phyloP scores from a whole-genome alignment of 129 eudicot genomes.

The Pittosporum tobira region DNA sequence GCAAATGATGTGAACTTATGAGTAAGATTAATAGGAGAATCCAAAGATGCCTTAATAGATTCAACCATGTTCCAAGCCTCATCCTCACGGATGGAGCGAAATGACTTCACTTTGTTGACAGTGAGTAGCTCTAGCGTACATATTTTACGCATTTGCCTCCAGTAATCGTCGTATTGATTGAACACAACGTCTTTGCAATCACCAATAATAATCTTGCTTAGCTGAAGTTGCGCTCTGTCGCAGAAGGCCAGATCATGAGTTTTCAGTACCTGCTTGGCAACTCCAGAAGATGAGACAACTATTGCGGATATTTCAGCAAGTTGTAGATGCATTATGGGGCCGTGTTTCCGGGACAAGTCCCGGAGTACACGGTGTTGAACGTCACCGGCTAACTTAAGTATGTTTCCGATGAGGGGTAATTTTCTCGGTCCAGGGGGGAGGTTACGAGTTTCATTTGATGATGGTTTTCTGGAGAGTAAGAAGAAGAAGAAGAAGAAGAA shows the following conservation, averaged over 20 bases:
- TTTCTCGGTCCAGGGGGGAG: neutral
- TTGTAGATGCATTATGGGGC: too few species aligned
- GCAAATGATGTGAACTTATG: too few species aligned
- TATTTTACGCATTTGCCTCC: too few species aligned
- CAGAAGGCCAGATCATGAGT: slow-evolving; percentile 12
- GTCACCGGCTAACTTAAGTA: slow-evolving; percentile 6
- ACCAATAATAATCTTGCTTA: neutral
- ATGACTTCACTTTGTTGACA: too few species aligned
- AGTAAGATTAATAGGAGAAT: too few species aligned
- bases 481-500: neutral
- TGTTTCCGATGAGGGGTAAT: slow-evolving; percentile 15
- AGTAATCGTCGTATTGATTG: too few species aligned
- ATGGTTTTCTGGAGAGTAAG: neutral
- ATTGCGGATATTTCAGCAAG: slow-evolving; percentile 11
- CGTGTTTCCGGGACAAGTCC: slow-evolving; percentile 11
- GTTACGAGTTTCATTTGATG: neutral
- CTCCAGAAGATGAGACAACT: slow-evolving; percentile 15
- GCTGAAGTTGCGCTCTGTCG: neutral
- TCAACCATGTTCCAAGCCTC: too few species aligned
- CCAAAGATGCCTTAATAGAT: too few species aligned
- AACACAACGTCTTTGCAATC: neutral
- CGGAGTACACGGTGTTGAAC: too few species aligned
- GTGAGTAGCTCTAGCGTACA: too few species aligned
- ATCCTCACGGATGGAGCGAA: too few species aligned
- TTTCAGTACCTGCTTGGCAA: too few species aligned